Conservation (phyloP, 2,329 filamentous ascomycete genomes). For the Plenodomus lindquistii region DNA sequence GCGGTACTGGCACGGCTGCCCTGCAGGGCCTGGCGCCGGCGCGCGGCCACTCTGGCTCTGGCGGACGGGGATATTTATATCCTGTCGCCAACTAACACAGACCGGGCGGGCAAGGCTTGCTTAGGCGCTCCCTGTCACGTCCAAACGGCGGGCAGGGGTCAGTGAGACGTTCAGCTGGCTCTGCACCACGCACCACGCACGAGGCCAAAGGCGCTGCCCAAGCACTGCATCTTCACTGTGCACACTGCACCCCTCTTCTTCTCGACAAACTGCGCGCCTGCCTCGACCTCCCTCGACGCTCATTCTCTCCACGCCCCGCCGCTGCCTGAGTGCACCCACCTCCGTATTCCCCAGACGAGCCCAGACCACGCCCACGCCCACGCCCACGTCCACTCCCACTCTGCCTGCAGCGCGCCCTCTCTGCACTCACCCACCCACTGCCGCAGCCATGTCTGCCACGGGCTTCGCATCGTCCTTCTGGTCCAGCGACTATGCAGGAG, state of each 20-base stretch:
- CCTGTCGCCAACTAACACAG: constrained; percentile 11
- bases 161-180: constrained; percentile 23
- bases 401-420: constrained; percentile 7
- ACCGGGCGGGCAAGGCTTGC: constrained; percentile 12
- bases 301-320: constrained; percentile 1
- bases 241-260: neutral
- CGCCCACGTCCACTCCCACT: constrained; percentile 38
- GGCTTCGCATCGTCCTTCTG: constrained; percentile 95
- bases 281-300: constrained; percentile 1
- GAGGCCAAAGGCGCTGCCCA: constrained; percentile 15
- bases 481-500: constrained; percentile 96
- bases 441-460: constrained; percentile 36
- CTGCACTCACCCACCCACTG: constrained; percentile 8
- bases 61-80: constrained; percentile 24
- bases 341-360: constrained; percentile 30
- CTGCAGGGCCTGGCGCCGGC: constrained; percentile 7
- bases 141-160: constrained; percentile 16
- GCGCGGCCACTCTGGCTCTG: constrained; percentile 17
- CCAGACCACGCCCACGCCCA: constrained; percentile 36
- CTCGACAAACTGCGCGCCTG: neutral
- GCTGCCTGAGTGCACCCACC: constrained; percentile 6
- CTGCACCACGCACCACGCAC: constrained; percentile 14
- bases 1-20: too few relatives aligned
- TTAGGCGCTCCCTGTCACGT: constrained; percentile 13
- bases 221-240: neutral